phyloP scores from a whole-genome alignment of 2,329 filamentous ascomycete species.

The Penicillium verrucosum region DNA sequence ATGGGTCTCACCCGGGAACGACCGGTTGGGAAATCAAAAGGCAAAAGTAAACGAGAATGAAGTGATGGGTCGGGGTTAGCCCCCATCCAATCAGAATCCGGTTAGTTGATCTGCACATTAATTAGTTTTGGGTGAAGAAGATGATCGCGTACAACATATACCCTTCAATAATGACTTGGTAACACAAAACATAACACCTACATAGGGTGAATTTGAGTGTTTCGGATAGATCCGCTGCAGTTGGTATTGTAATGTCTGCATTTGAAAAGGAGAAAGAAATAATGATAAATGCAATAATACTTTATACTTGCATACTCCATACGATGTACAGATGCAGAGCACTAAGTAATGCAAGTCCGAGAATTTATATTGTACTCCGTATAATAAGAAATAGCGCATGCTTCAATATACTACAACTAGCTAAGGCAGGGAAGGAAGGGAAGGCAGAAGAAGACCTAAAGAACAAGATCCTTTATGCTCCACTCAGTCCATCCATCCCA shows the following conservation, averaged over 20 bases:
- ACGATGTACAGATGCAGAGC: background rate
- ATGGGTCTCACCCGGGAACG: background rate
- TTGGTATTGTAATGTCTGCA: background rate
- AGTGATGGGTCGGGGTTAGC: background rate
- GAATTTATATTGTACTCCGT: background rate
- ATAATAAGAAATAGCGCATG: background rate
- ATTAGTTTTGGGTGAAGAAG: background rate
- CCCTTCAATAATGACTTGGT: background rate
- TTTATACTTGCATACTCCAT: background rate
- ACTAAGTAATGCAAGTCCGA: background rate
- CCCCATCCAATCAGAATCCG: background rate
- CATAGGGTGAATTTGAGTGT: background rate
- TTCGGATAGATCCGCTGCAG: constrained; percentile 14
- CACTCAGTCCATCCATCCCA: constrained; percentile 3
- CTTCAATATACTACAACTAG: background rate
- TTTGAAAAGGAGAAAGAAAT: background rate
- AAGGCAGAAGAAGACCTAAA: constrained; percentile 5
- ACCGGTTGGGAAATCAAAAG: background rate
- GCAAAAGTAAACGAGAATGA: background rate
- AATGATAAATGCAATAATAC: background rate
- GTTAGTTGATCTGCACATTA: background rate
- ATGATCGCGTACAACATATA: background rate
- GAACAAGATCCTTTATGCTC: constrained; percentile 13
- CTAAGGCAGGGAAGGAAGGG: constrained; percentile 4
- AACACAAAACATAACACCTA: background rate